Percentiles rank a stretch among this genome's conserved stretches.
phyloP scores from a whole-genome alignment of 768 basidiomycete genomes.

The Kwoniella dejecticola region DNA sequence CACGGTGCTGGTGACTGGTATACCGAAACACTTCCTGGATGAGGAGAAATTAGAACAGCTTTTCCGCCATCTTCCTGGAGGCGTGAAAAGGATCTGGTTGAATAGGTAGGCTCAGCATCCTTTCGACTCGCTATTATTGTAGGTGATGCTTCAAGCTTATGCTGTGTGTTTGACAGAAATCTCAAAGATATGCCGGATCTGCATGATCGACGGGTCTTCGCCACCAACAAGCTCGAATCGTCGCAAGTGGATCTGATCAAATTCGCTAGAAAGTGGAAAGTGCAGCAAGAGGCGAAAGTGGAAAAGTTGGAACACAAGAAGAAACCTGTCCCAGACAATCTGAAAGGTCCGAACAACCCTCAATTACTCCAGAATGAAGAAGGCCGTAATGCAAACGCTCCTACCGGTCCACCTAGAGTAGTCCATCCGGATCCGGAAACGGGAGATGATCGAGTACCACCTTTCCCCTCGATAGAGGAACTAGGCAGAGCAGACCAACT shows the following conservation, averaged over 20 bases:
- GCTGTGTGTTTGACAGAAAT: constrained; percentile 61
- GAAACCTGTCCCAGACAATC: constrained; percentile 35
- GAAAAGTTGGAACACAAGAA: constrained; percentile 58
- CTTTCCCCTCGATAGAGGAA: constrained; percentile 14
- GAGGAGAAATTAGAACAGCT: constrained; percentile 67
- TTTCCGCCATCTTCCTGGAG: constrained; percentile 84
- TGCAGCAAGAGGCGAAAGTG: constrained; percentile 59
- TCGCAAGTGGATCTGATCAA: constrained; percentile 79
- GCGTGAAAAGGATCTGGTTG: constrained; percentile 87
- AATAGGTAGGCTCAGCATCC: constrained; percentile 63
- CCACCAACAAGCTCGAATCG: constrained; percentile 76
- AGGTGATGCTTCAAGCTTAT: background rate
- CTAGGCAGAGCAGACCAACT: constrained; percentile 59
- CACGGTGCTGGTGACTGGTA: constrained; percentile 86
- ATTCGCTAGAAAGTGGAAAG: constrained; percentile 71
- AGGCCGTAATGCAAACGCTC: constrained; percentile 2
- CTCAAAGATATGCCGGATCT: constrained; percentile 82
- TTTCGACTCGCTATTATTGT: background rate
- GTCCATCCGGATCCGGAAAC: constrained; percentile 6
- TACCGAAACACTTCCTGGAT: constrained; percentile 75
- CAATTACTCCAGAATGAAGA: constrained; percentile 27
- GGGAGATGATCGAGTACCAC: constrained; percentile 15
- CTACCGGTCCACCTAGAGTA: background rate
- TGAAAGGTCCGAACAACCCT: constrained; percentile 44
- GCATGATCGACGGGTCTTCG: constrained; percentile 72